Conservation (phyloP, 2,329 filamentous ascomycete species). For the Drechslera avenae region DNA sequence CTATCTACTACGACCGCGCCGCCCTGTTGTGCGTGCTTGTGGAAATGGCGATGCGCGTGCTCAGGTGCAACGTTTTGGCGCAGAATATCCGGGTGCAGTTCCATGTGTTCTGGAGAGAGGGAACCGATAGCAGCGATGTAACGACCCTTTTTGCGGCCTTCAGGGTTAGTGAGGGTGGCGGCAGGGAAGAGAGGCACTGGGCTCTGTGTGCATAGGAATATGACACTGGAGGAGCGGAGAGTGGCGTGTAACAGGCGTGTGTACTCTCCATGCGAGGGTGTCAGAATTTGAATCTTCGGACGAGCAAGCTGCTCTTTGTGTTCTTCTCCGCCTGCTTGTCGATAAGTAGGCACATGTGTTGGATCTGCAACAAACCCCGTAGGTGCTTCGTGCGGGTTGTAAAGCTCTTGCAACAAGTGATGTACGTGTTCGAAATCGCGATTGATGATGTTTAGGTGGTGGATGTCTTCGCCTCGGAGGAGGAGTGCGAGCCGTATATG, state of each 20-base stretch:
- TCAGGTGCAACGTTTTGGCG: conserved; percentile 63
- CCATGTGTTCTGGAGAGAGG: conserved; percentile 75
- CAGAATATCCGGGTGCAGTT: conserved; percentile 79
- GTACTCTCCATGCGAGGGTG: conserved; percentile 73
- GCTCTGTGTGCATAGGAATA: conserved; percentile 87
- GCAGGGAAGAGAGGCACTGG: conserved; percentile 74
- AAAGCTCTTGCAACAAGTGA: conserved; percentile 60
- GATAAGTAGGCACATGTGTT: conserved; percentile 20
- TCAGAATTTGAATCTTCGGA: conserved; percentile 70
- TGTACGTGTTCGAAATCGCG: conserved; percentile 67
- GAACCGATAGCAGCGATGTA: conserved; percentile 75
- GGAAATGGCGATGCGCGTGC: conserved; percentile 63
- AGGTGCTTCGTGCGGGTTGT: conserved; percentile 51
- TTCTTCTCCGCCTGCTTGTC: conserved; percentile 10
- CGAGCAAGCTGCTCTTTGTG: conserved; percentile 26
- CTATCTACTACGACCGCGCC: conserved; percentile 69
- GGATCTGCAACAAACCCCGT: conserved; percentile 17
- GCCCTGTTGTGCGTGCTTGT: conserved; percentile 65
- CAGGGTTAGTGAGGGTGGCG: conserved; percentile 71
- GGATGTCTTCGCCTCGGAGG: conserved; percentile 70
- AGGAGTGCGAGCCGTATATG: conserved; percentile 84
- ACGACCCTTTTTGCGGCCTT: conserved; percentile 71
- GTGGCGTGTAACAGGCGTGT: conserved; percentile 71
- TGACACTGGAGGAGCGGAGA: conserved; percentile 73
- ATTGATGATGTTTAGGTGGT: conserved; percentile 82